Base-by-base conservation (phyloP, 2,329 filamentous ascomycete genomes). In the Apiospora hydei region DNA sequence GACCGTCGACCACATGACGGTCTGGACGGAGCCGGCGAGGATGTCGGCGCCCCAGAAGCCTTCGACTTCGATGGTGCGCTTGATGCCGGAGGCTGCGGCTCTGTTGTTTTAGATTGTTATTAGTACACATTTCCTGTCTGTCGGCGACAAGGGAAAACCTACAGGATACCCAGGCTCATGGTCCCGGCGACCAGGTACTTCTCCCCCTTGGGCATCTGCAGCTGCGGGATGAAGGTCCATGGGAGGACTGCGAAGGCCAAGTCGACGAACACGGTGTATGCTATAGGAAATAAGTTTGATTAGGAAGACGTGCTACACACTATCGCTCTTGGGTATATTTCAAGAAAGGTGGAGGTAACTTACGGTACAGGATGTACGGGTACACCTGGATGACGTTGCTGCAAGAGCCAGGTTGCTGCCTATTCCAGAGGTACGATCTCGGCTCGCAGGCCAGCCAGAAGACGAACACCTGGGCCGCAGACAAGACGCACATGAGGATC, bases 1-100 rank as follows among this genome's bases (percentile, higher is more conserved):
- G 51, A 57, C 51, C 5, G 51, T 57, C 26, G 51, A 57, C 51
- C 51, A 57, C 51, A 57, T 7, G 26, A 57, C 51, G 4, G 51
- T 57, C 26, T 57, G 26, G 13, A 57, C 51, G 4, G 51, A 57
- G 13, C 51, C 51, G 14, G 26, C 26, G 13, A 57, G 51, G 51
- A 57, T 57, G 26, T 57, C 51, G 51, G 26, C 51, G 51, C 51
- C 51, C 26, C 51, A 57, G 51, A 57, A 57, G 26, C 51, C 51
- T 13, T 34, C 16, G 14, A 57, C 26, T 8, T 57, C 51, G 51
- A 57, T 16, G 13, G 51, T 57, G 26, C 51, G 26, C 51, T 57
- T 57, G 26, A 57, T 18, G 26, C 51, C 51, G 26, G 51, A 57
- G 5, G 51, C 51, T 6, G 26, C 51, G 26, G 51, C 51, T 6